A percentile compares a stretch with the other conserved stretches of the same genome.
Conservation (phyloP, 345 rosid species). For the Litchi chinensis region DNA sequence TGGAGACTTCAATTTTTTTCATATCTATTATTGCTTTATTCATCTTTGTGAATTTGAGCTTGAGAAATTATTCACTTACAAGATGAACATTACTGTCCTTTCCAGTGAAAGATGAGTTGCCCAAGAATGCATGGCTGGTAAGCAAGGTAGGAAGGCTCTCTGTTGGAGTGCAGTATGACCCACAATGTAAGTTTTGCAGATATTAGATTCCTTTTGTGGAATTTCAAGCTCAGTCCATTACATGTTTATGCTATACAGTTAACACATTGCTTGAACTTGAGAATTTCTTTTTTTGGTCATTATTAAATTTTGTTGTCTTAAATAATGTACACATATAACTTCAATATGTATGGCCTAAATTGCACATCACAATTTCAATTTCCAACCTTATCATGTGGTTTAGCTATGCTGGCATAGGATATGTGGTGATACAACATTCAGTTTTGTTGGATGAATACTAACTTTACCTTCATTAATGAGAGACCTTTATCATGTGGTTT, state of each 20-base stretch:
- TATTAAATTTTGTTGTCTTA: neutral
- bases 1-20: neutral
- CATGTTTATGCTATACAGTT: neutral
- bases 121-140: conserved; percentile 81
- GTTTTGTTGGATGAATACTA: neutral
- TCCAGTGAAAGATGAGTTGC: conserved; percentile 59
- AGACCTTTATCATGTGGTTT: neutral
- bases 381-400: neutral
- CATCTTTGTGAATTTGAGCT: neutral
- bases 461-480: conserved; percentile 1
- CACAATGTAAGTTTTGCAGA: conserved; percentile 55
- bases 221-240: neutral
- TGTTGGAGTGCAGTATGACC: conserved; percentile 84
- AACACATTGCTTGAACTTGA: neutral
- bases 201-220: conserved; percentile 10
- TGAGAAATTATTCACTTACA: neutral
- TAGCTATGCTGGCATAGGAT: neutral
- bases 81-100: neutral
- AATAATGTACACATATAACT: neutral
- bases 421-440: neutral
- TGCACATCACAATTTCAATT: neutral
- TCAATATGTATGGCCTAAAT: neutral
- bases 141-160: conserved; percentile 86
- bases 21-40: neutral
- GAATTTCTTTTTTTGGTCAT: neutral